Conservation (phyloP, 805 yeast species). For the Candida sanyiensis region DNA sequence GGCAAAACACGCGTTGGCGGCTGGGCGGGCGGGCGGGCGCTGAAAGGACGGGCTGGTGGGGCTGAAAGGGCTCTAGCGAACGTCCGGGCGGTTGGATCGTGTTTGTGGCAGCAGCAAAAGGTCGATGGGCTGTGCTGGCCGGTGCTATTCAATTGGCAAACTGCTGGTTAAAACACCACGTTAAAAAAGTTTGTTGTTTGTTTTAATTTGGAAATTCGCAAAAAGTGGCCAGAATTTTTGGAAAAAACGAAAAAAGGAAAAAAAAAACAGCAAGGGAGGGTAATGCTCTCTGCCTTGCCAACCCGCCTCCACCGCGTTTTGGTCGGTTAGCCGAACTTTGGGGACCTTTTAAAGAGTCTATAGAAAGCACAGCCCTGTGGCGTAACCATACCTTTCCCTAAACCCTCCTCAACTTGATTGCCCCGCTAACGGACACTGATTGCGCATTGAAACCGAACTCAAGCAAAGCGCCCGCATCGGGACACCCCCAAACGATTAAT, state of each 20-base stretch:
- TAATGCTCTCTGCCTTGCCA: no score
- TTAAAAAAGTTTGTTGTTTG: constrained; percentile 4
- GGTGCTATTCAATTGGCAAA: background rate
- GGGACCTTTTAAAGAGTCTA: no score
- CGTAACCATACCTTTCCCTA: background rate
- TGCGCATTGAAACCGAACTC: background rate
- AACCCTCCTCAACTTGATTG: background rate
- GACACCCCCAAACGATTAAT: no score
- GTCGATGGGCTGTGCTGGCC: background rate
- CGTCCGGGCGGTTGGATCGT: background rate
- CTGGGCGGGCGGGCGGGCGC: background rate
- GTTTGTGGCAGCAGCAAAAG: constrained; percentile 1
- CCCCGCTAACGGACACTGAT: background rate
- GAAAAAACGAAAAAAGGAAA: constrained; percentile 2
- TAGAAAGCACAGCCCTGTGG: no score
- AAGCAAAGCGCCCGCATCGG: no score
- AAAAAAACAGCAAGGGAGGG: constrained; percentile 3
- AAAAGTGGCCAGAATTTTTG: constrained; percentile 9
- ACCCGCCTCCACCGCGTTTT: no score
- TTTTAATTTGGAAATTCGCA: constrained; percentile 5
- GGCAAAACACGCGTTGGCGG: background rate
- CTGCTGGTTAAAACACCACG: constrained; percentile 5
- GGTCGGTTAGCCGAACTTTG: no score
- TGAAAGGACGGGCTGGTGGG: background rate
- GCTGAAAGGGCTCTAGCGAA: background rate